These are phyloP conservation scores for Cryphonectria carpinicola DNA, from an alignment of 2,329 filamentous ascomycete species.

Conservation along the genomic window DNA sequence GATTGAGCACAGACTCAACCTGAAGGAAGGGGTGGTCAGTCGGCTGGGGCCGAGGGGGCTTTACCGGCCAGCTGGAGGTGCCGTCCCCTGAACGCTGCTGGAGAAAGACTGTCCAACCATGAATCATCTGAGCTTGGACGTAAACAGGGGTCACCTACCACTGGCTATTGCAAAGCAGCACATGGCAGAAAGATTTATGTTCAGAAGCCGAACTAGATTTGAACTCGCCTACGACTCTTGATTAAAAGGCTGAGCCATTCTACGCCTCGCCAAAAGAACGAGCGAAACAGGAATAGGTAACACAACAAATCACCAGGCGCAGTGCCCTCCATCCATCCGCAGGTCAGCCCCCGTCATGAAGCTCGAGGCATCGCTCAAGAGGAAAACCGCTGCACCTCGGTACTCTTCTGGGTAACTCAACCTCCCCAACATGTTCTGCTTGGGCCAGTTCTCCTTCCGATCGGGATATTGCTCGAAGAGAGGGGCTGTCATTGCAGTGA, in stretches of 20 bases:
- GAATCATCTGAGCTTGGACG: background rate
- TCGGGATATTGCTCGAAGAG: slow-evolving; percentile 79
- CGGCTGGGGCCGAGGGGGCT: slow-evolving; percentile 48
- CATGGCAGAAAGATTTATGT: background rate
- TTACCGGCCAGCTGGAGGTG: slow-evolving; percentile 42
- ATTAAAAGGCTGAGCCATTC: background rate
- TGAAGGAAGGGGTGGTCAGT: slow-evolving; percentile 50
- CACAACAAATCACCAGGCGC: slow-evolving; percentile 55
- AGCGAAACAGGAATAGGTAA: background rate
- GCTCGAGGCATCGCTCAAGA: slow-evolving; percentile 68
- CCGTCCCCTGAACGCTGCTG: slow-evolving; percentile 7
- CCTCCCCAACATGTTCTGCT: slow-evolving; percentile 81
- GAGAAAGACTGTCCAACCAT: background rate
- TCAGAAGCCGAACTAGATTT: background rate
- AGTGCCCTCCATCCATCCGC: slow-evolving; percentile 73
- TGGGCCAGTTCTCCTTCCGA: slow-evolving; percentile 69
- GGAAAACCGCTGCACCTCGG: slow-evolving; percentile 70
- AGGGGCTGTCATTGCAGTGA: slow-evolving; percentile 81
- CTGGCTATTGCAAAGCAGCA: background rate
- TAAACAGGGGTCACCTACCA: background rate
- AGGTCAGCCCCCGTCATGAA: slow-evolving; percentile 74
- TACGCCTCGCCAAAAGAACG: background rate
- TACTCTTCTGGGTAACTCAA: slow-evolving; percentile 72
- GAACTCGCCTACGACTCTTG: background rate
- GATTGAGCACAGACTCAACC: slow-evolving; percentile 51